A percentile compares a stretch with the other conserved stretches of the same genome.
Evolutionary conservation across 345 rosid species (phyloP).

Genomic region (Brassica incana): DNA sequence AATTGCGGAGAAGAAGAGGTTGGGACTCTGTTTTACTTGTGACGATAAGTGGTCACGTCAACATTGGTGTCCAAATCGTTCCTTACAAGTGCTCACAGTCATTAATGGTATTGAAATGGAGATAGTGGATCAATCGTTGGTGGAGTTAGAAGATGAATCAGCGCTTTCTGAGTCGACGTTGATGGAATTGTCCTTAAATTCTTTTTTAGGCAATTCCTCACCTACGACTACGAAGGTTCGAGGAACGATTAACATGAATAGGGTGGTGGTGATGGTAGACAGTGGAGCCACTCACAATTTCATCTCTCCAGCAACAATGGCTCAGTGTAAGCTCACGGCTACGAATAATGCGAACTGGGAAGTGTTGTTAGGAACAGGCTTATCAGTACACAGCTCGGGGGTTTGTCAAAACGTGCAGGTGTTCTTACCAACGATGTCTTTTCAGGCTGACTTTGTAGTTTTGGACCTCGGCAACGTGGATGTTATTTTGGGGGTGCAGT

Average conservation of each 20-base stretch:
- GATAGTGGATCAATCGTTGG: background rate
- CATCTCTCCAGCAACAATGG: background rate
- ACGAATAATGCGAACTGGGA: too few relatives aligned
- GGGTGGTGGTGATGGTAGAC: background rate
- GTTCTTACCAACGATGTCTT: too few relatives aligned
- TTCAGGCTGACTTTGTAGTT: too few relatives aligned
- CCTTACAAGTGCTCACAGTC: background rate
- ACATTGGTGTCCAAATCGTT: background rate
- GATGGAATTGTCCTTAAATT: background rate
- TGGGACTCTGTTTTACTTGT: background rate
- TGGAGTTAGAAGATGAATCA: background rate
- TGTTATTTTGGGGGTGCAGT: too few relatives aligned
- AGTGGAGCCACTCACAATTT: background rate
- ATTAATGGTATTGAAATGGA: background rate
- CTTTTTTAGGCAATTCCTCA: background rate
- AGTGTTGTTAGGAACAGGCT: too few relatives aligned
- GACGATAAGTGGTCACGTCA: background rate
- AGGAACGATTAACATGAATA: background rate
- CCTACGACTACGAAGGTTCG: background rate
- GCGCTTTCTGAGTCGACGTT: background rate
- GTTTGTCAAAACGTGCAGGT: too few relatives aligned
- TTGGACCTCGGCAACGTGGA: too few relatives aligned
- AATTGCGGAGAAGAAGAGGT: background rate
- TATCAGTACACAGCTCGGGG: too few relatives aligned
- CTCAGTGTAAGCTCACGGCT: too few relatives aligned